A percentile compares a stretch with the other conserved stretches of the same genome.
Conservation (phyloP, 345 rosid genomes). For the Salix koriyanagi region DNA sequence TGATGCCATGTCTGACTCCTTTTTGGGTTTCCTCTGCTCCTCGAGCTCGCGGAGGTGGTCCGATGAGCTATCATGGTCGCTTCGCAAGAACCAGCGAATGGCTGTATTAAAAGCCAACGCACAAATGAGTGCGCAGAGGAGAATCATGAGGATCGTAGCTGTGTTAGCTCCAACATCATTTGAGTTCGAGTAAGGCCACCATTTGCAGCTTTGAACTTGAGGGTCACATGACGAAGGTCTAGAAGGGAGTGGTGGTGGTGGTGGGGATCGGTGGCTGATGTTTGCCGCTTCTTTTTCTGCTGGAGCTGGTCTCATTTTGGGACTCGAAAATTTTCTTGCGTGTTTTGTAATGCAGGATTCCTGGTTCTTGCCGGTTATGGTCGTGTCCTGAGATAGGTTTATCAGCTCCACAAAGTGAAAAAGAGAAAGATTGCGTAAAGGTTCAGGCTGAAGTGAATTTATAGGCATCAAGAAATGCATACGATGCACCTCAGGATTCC, state of each 20-base stretch:
- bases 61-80: not conserved
- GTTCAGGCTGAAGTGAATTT: constrained; percentile 2
- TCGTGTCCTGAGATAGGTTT: not conserved
- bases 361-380: not conserved
- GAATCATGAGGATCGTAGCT: constrained; percentile 40
- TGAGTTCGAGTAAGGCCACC: constrained; percentile 42
- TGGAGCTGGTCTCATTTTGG: constrained; percentile 12
- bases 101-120: constrained; percentile 55
- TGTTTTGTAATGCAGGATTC: too few relatives aligned
- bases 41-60: constrained; percentile 5
- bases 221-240: constrained; percentile 30
- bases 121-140: constrained; percentile 58
- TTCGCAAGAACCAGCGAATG: constrained; percentile 56
- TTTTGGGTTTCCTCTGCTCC: constrained; percentile 33
- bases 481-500: constrained; percentile 19
- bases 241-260: constrained; percentile 3
- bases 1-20: constrained; percentile 5
- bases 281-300: not conserved
- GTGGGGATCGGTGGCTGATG: constrained; percentile 15
- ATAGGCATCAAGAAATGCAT: constrained; percentile 19
- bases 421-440: constrained; percentile 11
- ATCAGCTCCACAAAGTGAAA: not conserved
- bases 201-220: constrained; percentile 30
- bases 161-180: constrained; percentile 50
- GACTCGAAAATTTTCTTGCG: not conserved